Evolutionary conservation across 805 yeast genomes (phyloP).

Genomic region (Cyberlindnera nakhonratchasimensis): DNA sequence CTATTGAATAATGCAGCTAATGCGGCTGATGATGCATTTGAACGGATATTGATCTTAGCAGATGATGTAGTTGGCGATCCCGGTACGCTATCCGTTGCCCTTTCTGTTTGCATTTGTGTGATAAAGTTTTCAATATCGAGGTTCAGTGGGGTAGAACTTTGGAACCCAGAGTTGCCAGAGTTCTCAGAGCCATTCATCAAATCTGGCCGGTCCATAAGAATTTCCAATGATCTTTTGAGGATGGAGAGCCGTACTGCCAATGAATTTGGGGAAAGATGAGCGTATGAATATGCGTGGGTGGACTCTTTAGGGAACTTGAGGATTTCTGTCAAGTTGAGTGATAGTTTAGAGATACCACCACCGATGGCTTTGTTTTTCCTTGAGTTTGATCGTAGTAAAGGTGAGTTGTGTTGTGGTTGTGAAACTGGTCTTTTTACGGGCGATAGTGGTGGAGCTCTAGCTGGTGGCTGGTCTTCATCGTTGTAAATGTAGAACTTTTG

Average conservation of each 20-base stretch:
- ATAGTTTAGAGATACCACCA: conserved; percentile 28
- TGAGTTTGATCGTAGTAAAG: conserved; percentile 14
- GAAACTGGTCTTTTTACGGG: conserved; percentile 8
- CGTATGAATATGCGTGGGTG: conserved; percentile 81
- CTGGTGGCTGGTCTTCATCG: conserved; percentile 20
- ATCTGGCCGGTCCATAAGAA: conserved; percentile 42
- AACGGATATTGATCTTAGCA: conserved; percentile 27
- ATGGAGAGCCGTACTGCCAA: conserved; percentile 72
- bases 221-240: conserved; percentile 71
- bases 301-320: conserved; percentile 72
- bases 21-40: conserved; percentile 41
- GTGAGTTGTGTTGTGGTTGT: conserved; percentile 5
- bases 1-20: conserved; percentile 33
- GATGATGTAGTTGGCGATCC: conserved; percentile 7
- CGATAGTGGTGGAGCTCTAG: not conserved
- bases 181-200: conserved; percentile 13
- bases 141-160: conserved; percentile 15
- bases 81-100: not conserved
- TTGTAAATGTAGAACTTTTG: conserved; percentile 20
- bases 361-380: conserved; percentile 11
- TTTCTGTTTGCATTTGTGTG: conserved; percentile 22
- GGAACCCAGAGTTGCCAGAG: conserved; percentile 1
- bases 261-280: conserved; percentile 77
- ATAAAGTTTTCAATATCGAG: conserved; percentile 29
- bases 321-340: conserved; percentile 40